Conservation (phyloP, 345 rosid species). For the Populus euphratica region DNA sequence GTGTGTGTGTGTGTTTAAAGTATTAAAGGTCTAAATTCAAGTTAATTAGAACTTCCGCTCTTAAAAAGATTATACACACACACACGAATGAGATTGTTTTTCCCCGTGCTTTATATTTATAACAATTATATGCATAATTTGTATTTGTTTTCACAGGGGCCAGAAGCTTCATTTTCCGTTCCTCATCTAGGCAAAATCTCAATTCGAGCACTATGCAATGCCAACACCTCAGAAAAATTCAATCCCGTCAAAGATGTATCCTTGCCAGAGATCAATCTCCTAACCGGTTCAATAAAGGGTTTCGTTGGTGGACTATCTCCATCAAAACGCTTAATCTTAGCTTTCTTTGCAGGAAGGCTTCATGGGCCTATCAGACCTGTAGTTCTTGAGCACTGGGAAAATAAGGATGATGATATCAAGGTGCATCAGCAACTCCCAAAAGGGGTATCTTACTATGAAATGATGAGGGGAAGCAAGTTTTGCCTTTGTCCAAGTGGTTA, state of each 20-base stretch:
- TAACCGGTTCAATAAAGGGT: slow-evolving; percentile 48
- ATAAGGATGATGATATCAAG: slow-evolving; percentile 58
- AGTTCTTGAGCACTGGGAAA: slow-evolving; percentile 82
- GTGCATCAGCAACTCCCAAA: slow-evolving; percentile 70
- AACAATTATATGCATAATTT: not conserved
- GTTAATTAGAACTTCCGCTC: too few relatives aligned
- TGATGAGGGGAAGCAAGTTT: slow-evolving; percentile 75
- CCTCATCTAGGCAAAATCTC: slow-evolving; percentile 58
- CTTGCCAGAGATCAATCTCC: slow-evolving; percentile 79
- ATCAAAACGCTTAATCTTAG: slow-evolving; percentile 63
- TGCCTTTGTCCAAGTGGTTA: slow-evolving; percentile 94
- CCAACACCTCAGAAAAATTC: slow-evolving; percentile 84
- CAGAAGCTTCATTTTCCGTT: slow-evolving; percentile 55
- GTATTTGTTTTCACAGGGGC: slow-evolving; percentile 39
- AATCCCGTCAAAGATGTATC: slow-evolving; percentile 74
- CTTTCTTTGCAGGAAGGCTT: slow-evolving; percentile 91
- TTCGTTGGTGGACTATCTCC: slow-evolving; percentile 78
- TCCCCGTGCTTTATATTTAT: too few relatives aligned
- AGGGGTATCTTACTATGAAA: slow-evolving; percentile 59
- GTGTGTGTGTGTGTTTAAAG: too few relatives aligned
- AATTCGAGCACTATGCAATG: slow-evolving; percentile 78
- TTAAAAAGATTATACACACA: too few relatives aligned
- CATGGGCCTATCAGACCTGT: slow-evolving; percentile 91
- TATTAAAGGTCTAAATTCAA: too few relatives aligned
- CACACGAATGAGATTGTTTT: too few relatives aligned